Base-by-base conservation (phyloP, 2,329 filamentous ascomycete species). In the Polychaeton citri region DNA sequence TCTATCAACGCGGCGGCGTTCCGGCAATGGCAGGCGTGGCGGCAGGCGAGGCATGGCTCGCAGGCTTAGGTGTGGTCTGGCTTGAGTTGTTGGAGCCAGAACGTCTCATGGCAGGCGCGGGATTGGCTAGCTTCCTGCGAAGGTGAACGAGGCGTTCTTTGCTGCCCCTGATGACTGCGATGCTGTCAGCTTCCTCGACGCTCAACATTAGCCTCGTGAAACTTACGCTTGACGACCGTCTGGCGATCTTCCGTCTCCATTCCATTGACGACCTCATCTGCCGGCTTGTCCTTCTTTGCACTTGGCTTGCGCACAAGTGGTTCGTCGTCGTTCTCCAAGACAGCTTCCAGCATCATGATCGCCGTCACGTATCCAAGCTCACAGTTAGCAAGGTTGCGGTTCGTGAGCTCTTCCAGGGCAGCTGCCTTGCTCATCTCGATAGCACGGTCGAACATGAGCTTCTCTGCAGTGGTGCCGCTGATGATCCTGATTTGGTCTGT, bases 401-500 rank as follows among this genome's bases (percentile, higher is more conserved):
- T 86, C 2, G 90, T 85, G 34, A 98, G 81, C 61, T 98, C 90
- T 49, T 93, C 92, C 53, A 96, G 90, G 6, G 90, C 90, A 6
- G 90, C 88, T 3, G 83, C 77, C 35, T 86, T 77, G 56, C 86
- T 95, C 90, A 98, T 96, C 57, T 98, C 90, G 16, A 96, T 66
- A 0, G 90, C 90, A 32, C 90, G 82, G 49, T 98, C 90, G 55
- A 95, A 98, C 86, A 98, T 95, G 32, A 98, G 68, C 61, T 87
- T 94, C 63, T 96, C 90, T 0, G 90, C 90, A 16, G 86, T 95
- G 38, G 95, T 78, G 1, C 88, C 90, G 2, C 83, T 76, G 10
- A 83, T 93, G 18, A 98, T 70, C 33, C 81, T 74, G 18, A 95
- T 85, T 35, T 83, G 80, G 41, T 90, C 84, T 2, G 75, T 71